Percentiles rank a stretch among this genome's conserved stretches.
phyloP scores from a whole-genome alignment of 1,284 basidiomycete genomes.

The Fistulinella cinereoalba region DNA sequence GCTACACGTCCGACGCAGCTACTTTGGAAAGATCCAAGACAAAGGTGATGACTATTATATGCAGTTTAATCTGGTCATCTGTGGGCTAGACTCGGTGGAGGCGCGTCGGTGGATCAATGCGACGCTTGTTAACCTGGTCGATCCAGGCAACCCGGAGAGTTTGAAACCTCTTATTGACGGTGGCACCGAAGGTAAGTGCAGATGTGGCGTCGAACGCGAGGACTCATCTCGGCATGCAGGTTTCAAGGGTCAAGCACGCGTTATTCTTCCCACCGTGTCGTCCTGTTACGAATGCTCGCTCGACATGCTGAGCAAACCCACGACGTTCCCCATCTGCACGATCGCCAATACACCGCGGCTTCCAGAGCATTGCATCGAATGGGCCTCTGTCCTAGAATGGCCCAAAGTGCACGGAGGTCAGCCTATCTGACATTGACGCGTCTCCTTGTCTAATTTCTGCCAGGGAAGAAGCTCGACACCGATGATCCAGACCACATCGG shows the following conservation, averaged over 20 bases:
- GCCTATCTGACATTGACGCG: constrained; percentile 10
- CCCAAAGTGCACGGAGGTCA: constrained; percentile 85
- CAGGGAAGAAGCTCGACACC: constrained; percentile 93
- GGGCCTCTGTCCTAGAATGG: constrained; percentile 99
- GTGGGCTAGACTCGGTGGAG: constrained; percentile 96
- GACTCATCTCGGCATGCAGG: constrained; percentile 46
- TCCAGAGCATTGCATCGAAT: constrained; percentile 99
- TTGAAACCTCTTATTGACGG: constrained; percentile 99
- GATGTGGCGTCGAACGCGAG: neutral
- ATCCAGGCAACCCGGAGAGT: constrained; percentile 86
- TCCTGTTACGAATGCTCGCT: constrained; percentile 99
- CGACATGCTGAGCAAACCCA: constrained; percentile 97
- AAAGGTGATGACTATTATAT: constrained; percentile 95
- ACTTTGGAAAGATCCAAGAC: constrained; percentile 98
- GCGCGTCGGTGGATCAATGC: constrained; percentile 99
- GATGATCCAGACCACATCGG: constrained; percentile 97
- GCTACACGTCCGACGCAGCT: constrained; percentile 48
- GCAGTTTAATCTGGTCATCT: constrained; percentile 96
- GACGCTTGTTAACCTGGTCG: constrained; percentile 92
- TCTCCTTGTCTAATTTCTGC: constrained; percentile 5
- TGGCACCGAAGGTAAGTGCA: constrained; percentile 84
- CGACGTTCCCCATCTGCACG: constrained; percentile 97
- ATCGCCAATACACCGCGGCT: constrained; percentile 98
- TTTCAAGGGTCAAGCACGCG: constrained; percentile 97
- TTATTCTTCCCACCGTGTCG: constrained; percentile 93